Evolutionary conservation across 139 green algal genomes (phyloP).

Genomic region (Picochlorum sp.): DNA sequence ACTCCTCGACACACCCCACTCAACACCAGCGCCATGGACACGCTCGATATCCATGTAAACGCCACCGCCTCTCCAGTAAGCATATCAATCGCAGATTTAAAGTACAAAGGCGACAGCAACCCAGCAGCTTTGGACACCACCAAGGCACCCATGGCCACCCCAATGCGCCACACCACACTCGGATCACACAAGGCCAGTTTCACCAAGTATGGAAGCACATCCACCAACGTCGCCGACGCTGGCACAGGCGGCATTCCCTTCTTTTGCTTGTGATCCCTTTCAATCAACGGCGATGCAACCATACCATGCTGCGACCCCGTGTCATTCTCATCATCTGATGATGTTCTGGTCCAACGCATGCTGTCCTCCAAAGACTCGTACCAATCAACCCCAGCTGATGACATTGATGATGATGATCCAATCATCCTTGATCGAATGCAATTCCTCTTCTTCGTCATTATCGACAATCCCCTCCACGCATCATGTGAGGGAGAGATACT

Average conservation of each 20-base stretch:
- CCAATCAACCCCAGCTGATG: no score
- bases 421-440: no score
- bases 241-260: constrained; percentile 29
- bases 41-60: background rate
- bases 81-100: constrained; percentile 69
- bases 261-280: background rate
- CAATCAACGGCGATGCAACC: background rate
- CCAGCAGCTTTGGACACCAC: constrained; percentile 50
- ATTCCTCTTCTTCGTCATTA: no score
- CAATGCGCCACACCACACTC: constrained; percentile 63
- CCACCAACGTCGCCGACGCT: constrained; percentile 4
- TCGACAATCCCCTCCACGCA: no score
- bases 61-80: constrained; percentile 25
- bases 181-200: constrained; percentile 55
- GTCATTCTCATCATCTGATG: no score
- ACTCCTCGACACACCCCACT: constrained; percentile 47
- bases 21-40: constrained; percentile 24
- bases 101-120: constrained; percentile 56
- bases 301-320: background rate
- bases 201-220: constrained; percentile 68
- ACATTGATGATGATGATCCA: no score
- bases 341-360: no score
- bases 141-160: constrained; percentile 50
- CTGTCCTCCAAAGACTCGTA: no score
- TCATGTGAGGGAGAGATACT: no score